Percentiles rank a stretch among this genome's conserved stretches.
Conservation (phyloP, 2,329 filamentous ascomycete species). For the Clarireedia monteithiana region DNA sequence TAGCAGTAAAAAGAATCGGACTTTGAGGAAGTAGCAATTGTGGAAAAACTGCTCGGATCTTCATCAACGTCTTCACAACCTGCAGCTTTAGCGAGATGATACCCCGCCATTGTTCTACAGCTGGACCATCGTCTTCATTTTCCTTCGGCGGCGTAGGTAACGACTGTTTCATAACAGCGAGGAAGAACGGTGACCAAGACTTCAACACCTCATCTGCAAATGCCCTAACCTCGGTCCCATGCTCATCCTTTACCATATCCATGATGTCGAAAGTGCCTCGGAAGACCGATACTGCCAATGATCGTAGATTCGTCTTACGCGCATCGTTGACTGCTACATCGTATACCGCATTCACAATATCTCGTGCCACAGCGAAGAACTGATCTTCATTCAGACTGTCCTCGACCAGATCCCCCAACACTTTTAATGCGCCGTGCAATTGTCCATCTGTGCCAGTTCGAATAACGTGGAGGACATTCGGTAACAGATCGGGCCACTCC, state of each 20-base stretch:
- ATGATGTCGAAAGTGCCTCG: conserved; percentile 87
- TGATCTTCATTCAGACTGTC: conserved; percentile 90
- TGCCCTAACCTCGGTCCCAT: conserved; percentile 74
- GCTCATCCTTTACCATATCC: conserved; percentile 93
- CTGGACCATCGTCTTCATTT: conserved; percentile 48
- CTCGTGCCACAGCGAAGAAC: conserved; percentile 82
- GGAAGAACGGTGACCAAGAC: conserved; percentile 86
- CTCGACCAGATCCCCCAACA: conserved; percentile 83
- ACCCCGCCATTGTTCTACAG: conserved; percentile 64
- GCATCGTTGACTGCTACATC: conserved; percentile 70
- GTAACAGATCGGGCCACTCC: conserved; percentile 85
- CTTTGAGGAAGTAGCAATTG: conserved; percentile 76
- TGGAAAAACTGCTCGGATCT: conserved; percentile 78
- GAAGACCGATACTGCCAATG: conserved; percentile 84
- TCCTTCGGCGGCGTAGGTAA: conserved; percentile 54
- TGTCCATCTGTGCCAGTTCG: conserved; percentile 68
- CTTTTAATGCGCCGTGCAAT: conserved; percentile 81
- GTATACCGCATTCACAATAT: conserved; percentile 78
- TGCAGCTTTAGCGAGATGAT: conserved; percentile 84
- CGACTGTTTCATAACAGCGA: conserved; percentile 64
- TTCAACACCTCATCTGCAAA: conserved; percentile 83
- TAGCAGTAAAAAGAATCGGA: conserved; percentile 71
- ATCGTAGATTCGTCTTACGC: conserved; percentile 68
- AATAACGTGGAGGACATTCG: conserved; percentile 70
- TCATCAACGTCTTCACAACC: conserved; percentile 87